A percentile compares a stretch with the other conserved stretches of the same genome.
Evolutionary conservation across 176 grass and related monocot species (phyloP).

Genomic region (Secale cereale): DNA sequence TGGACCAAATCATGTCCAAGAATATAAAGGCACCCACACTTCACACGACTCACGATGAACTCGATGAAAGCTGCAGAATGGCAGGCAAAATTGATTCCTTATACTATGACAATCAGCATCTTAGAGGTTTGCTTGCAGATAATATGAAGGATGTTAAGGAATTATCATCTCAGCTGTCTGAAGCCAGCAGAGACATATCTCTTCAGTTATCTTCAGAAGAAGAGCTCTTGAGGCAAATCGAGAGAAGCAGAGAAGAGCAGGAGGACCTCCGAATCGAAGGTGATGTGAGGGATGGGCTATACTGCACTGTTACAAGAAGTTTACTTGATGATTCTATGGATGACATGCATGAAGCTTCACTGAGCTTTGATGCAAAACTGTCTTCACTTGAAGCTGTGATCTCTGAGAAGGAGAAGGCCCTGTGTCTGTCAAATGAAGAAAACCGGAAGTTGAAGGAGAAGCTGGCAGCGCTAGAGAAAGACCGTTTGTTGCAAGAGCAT

Average conservation of each 20-base stretch:
- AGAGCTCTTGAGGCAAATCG: slow-evolving; percentile 55
- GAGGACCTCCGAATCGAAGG: slow-evolving; percentile 67
- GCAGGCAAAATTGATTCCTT: slow-evolving; percentile 64
- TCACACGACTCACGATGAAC: slow-evolving; percentile 31
- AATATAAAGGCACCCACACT: slow-evolving; percentile 49
- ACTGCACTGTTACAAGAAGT: slow-evolving; percentile 55
- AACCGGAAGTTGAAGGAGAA: slow-evolving; percentile 61
- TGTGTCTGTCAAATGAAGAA: slow-evolving; percentile 53
- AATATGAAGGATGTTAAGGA: slow-evolving; percentile 76
- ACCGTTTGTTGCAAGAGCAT: slow-evolving; percentile 3
- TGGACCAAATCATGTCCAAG: slow-evolving; percentile 70
- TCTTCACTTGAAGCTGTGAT: slow-evolving; percentile 46
- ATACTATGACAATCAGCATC: slow-evolving; percentile 65
- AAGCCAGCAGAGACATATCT: slow-evolving; percentile 51
- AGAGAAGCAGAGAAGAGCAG: slow-evolving; percentile 49
- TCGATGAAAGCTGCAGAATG: slow-evolving; percentile 50
- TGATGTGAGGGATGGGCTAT: slow-evolving; percentile 57
- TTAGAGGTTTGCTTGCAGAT: slow-evolving; percentile 67
- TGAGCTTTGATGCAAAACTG: slow-evolving; percentile 38
- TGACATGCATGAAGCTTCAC: slow-evolving; percentile 45
- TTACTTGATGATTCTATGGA: slow-evolving; percentile 59
- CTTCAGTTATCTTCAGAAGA: slow-evolving; percentile 43
- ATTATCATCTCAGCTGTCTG: slow-evolving; percentile 64
- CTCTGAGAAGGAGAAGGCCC: slow-evolving; percentile 57
- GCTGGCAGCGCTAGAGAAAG: slow-evolving; percentile 34